phyloP scores from a whole-genome alignment of 305 asterid genomes.

The Euphrasia arctica region DNA sequence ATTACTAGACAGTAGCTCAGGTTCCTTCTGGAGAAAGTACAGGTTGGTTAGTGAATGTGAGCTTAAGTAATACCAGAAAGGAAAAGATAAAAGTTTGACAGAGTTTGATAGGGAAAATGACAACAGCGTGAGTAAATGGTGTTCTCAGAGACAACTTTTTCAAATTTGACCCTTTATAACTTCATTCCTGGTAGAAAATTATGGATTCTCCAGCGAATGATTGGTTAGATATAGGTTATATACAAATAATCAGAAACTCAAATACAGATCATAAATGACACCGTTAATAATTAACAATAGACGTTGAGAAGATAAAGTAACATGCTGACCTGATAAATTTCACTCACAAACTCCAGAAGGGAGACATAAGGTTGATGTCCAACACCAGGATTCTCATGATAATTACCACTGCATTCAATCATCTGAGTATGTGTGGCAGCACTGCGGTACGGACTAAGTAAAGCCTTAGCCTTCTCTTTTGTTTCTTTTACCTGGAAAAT shows the following conservation, averaged over 20 bases:
- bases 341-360: slow-evolving; percentile 92
- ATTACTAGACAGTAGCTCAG: slow-evolving; percentile 84
- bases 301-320: slow-evolving; percentile 19
- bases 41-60: slow-evolving; percentile 12
- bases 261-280: slow-evolving; percentile 21
- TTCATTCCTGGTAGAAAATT: slow-evolving; percentile 16
- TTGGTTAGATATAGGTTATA: slow-evolving; percentile 14
- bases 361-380: slow-evolving; percentile 74
- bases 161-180: slow-evolving; percentile 9
- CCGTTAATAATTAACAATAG: background rate
- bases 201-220: background rate
- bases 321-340: slow-evolving; percentile 76
- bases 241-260: slow-evolving; percentile 10
- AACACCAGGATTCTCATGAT: slow-evolving; percentile 51
- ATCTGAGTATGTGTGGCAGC: slow-evolving; percentile 50
- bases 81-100: slow-evolving; percentile 13
- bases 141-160: slow-evolving; percentile 11
- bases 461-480: slow-evolving; percentile 85
- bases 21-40: slow-evolving; percentile 67
- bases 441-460: slow-evolving; percentile 64
- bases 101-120: slow-evolving; percentile 7
- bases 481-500: slow-evolving; percentile 77
- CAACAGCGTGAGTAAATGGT: background rate
- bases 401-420: slow-evolving; percentile 48
- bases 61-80: slow-evolving; percentile 13